Percentiles rank a stretch among this genome's conserved stretches.
These are phyloP conservation scores for Torulaspora maleeae DNA, from an alignment of 805 yeast species.

Conservation along the genomic window DNA sequence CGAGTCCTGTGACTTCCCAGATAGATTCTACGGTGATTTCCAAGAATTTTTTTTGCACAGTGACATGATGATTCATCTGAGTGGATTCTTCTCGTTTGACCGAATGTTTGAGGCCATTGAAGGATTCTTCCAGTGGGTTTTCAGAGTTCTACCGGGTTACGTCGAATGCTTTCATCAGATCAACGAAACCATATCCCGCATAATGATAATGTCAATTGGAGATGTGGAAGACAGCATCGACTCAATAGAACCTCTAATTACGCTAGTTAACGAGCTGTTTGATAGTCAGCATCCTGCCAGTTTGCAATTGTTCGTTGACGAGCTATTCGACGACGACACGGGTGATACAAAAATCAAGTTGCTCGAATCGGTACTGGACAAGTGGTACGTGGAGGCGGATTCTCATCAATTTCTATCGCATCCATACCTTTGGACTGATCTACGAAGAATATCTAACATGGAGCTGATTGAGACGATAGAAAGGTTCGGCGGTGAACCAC, in stretches of 20 bases:
- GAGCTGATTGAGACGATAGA: constrained; percentile 20
- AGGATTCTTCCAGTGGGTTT: constrained; percentile 10
- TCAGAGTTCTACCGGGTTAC: not conserved
- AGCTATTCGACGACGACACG: not conserved
- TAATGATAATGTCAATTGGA: constrained; percentile 7
- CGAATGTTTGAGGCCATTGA: constrained; percentile 5
- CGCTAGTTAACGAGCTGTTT: not conserved
- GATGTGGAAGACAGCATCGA: not conserved
- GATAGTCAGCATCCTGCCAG: not conserved
- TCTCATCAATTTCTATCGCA: constrained; percentile 17
- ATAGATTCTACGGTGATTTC: constrained; percentile 15
- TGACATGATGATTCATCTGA: constrained; percentile 7
- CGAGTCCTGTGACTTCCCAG: constrained; percentile 17
- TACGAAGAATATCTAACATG: constrained; percentile 18
- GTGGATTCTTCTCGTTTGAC: constrained; percentile 6
- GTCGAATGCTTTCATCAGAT: constrained; percentile 2
- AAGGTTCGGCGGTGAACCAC: constrained; percentile 27
- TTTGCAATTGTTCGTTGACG: not conserved
- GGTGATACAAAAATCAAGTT: not conserved
- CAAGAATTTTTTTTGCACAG: constrained; percentile 15
- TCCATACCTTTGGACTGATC: constrained; percentile 21
- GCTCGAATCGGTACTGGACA: constrained; percentile 3
- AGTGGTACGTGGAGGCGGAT: constrained; percentile 13
- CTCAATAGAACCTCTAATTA: constrained; percentile 10
- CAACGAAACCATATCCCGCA: constrained; percentile 12